Evolutionary conservation across 768 basidiomycete species (phyloP), one percentile per base, ranked within the genome.

Genomic region (Collybiopsis luxurians): DNA sequence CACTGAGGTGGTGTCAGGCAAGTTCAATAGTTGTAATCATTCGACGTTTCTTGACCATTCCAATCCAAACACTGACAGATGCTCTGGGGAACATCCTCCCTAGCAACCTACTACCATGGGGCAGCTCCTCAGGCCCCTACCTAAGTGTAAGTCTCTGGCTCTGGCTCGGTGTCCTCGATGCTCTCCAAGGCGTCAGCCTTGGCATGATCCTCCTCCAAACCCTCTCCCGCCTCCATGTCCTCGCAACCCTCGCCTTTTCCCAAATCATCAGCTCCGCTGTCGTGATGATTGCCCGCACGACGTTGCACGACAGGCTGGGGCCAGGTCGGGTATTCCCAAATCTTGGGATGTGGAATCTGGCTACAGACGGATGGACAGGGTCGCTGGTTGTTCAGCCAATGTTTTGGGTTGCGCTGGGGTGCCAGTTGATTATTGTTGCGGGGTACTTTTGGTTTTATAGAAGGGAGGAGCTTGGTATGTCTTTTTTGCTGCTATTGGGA

Each of bases 361-460:
- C 76, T 19, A 34, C 19, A 12, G 75, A 87, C 4, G 90, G 89
- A 19, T 71, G 90, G 3, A 66, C 75, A 66, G 83, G 84, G 59
- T 92, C 90, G 62, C 91, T 90, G 24, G 85, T 93, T 82, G 90
- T 87, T n/a, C 78, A 82, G n/a, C 86, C 90, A 52, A 79, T 90
- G 40, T 96, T 96, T 78, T 96, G 94, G 94, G 72, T 95, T 52
- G 92, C 91, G 45, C 75, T 91, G 52, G 64, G 84, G 3, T 90
- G 86, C 68, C 91, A 93, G 68, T 65, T 96, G 53, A 70, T 93
- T 60, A 93, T 96, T 66, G 92, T 95, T 57, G 71, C 86, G 59
- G 94, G 94, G 19, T 96, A 96, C 75, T 94, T 95, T 78, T 91
- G 91, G 91, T 95, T 96, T 83, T 96, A 95, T 74, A 85, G 94